Base-by-base conservation (phyloP, 2,329 filamentous ascomycete genomes). In the Leptographium wingfieldii region DNA sequence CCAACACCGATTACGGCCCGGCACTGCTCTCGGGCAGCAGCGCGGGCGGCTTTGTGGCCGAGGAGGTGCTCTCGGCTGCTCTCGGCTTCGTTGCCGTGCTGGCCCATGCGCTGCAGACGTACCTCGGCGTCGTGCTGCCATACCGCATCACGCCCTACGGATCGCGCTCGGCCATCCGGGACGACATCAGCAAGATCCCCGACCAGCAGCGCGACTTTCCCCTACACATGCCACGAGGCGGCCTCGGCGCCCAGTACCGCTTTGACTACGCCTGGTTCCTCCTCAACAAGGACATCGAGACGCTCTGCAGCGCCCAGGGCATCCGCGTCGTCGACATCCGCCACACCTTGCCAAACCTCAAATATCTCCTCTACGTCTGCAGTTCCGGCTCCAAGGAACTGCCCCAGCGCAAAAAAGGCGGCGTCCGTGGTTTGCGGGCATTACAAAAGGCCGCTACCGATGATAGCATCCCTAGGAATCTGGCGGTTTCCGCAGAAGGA, bases 251-350 rank as follows among this genome's bases (percentile, higher is more conserved):
- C 0, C 84, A 91, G 54, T 97, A 92, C 74, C 85, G 92, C 2
- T 97, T 97, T 71, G 92, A 97, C 67, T 99, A 97, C 70, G 94
- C 80, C 12, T 94, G 96, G 69, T 99, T 97, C 67, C 76, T 97
- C n/a, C 80, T 99, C 16, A 97, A 97, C 75, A 96, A 97, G 73
- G 78, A 97, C 68, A 92, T 99, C 60, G 92, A 97, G 66, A 73
- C 78, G 0, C 74, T 86, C 3, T 85, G 83, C 62, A 74, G 76
- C 3, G 77, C 79, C 1, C 85, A 91, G 65, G 87, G 87, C 0
- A 76, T 96, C 14, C 85, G 86, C 55, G 85, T 95, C 1, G 80
- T 96, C 63, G 94, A 99, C 68, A 90, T 96, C 22, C 82, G 94
- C 5, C 90, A 97, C 66, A 95, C 92, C 0, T 75, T 97, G 7